Base-by-base conservation (phyloP, 2,329 filamentous ascomycete species). In the Massarina eburnea region DNA sequence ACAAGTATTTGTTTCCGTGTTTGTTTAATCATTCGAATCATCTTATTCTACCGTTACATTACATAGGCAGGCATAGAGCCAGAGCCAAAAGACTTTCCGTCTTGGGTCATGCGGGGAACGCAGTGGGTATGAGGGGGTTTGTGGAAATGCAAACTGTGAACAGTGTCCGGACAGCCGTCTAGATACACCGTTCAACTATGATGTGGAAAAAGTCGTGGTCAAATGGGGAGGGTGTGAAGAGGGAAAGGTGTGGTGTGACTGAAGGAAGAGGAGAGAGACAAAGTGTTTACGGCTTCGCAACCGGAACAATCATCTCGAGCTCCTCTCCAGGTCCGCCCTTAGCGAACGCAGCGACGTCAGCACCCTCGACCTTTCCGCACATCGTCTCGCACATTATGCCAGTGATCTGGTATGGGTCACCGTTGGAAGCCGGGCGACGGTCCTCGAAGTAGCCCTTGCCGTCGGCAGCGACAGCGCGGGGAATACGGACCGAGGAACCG, bases 361-460 rank as follows among this genome's bases (percentile, higher is more conserved):
- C 70, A 49, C 76, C 76, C 52, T 78, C 73, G 54, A 74, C 70
- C 68, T 74, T 76, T 49, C 76, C 76, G 61, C 69, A 77, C 57
- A 78, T 62, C 46, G 86, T 89, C 74, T 90, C 86, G 71, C 89
- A 86, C 52, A 91, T 84, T 66, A 90, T 88, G 73, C 85, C 87
- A 52, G 88, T 85, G 66, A 85, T 89, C 74, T 90, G 88, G 76
- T 95, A 94, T 50, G 89, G 89, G 73, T 91, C 88, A 55, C 84
- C 89, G 73, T 94, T 95, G 67, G 88, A 92, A 45, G 91, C 91
- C 46, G 76, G 76, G 55, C 76, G 70, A 54, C 76, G 74, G 66
- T 79, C 76, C 74, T 96, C 91, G 58, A 96, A 96, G 82, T 96
- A 96, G 55, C 91, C 91, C 77, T 88, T 94, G 73, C 90, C 90